Evolutionary conservation across 768 basidiomycete species (phyloP), one percentile per base, ranked within the genome.

Genomic region (Sutorius australiensis): DNA sequence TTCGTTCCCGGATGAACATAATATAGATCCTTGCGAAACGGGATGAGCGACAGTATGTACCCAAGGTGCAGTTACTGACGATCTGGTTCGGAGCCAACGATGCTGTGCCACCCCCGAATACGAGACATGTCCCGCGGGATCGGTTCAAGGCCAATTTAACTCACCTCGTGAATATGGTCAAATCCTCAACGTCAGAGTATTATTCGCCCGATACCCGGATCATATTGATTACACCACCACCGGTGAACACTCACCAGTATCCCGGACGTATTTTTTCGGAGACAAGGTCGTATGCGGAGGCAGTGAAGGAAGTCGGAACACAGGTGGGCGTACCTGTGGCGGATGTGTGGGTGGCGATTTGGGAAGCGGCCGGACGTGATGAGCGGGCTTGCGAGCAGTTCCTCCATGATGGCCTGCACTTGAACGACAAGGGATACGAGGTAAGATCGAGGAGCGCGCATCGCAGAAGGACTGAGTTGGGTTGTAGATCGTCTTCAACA

Each of bases 41-140:
- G 57, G 61, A 74, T 6, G 77, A 78, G 51, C 76, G 73, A 48
- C 60, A 67, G 19, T 69, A 77, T 47, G 73, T 74, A 34, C 84
- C 87, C 7, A 80, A 76, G 41, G 76, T 93, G 33, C 81, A 80
- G 39, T 68, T 95, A 16, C 74, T 95, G 54, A 82, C 82, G 6
- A 83, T 95, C 63, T 97, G 92, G 92, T 89, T 90, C 55, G 93
- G 93, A 44, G 85, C 86, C 14, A 98, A 98, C 70, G 94, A 98
- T 67, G 82, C 94, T 6, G 82, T 80, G 58, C 74, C 89, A 46
- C 67, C 72, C 28, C 80, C 79, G 0, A 82, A 78, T 17, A 70
- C 75, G 14, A 93, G 95, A 63, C 87, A 92, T 64, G 87, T 95
- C 40, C 86, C 92, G 3, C 71, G 89, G 24, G 68, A 74, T n/a